These are phyloP conservation scores for Spathaspora gorwiae DNA, from an alignment of 805 yeast species.

Conservation along the genomic window DNA sequence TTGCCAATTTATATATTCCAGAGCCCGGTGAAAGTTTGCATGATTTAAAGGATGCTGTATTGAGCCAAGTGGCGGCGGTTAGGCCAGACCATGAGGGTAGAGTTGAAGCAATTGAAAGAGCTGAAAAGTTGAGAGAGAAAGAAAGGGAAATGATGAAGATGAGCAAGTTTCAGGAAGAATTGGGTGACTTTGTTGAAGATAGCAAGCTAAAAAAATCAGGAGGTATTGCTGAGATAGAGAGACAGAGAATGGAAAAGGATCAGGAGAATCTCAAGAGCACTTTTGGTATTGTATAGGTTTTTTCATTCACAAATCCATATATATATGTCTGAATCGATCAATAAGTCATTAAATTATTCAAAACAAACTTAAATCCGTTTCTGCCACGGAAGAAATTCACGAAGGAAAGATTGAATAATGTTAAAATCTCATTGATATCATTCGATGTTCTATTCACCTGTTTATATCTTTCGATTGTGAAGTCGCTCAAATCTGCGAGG, in stretches of 20 bases:
- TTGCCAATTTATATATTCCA: slow-evolving; percentile 44
- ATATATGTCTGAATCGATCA: too few relatives aligned
- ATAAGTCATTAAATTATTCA: not conserved
- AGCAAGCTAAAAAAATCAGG: slow-evolving; percentile 76
- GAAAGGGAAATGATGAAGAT: slow-evolving; percentile 55
- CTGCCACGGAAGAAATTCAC: not conserved
- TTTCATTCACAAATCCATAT: too few relatives aligned
- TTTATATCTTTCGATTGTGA: not conserved
- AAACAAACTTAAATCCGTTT: not conserved
- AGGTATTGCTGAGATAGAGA: slow-evolving; percentile 83
- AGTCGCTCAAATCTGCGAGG: not conserved
- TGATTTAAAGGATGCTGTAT: slow-evolving; percentile 67
- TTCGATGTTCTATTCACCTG: not conserved
- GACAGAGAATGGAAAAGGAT: slow-evolving; percentile 62
- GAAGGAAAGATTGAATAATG: not conserved
- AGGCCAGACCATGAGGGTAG: slow-evolving; percentile 82
- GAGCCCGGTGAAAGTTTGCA: slow-evolving; percentile 62
- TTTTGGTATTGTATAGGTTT: slow-evolving; percentile 24
- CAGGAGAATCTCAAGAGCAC: slow-evolving; percentile 58
- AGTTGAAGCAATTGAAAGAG: slow-evolving; percentile 81
- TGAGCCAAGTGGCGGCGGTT: slow-evolving; percentile 73
- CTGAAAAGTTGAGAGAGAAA: slow-evolving; percentile 73
- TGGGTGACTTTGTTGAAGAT: slow-evolving; percentile 79
- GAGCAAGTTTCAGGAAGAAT: slow-evolving; percentile 77
- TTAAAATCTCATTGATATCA: not conserved